Base-by-base conservation (phyloP, 2,329 filamentous ascomycete genomes). In the Aspergillus versicolor region DNA sequence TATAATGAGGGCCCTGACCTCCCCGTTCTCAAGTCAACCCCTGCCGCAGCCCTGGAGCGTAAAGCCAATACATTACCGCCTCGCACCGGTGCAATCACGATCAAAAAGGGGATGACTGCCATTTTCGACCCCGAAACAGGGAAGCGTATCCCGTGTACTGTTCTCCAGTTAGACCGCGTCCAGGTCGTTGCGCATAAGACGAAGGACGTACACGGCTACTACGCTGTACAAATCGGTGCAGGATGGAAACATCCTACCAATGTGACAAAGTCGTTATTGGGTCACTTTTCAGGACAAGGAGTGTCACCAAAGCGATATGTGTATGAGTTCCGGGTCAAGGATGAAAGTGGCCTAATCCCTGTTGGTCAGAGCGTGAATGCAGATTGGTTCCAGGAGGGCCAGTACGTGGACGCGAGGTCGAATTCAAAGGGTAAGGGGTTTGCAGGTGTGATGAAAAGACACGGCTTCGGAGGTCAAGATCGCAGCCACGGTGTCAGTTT, bases 71-170 rank as follows among this genome's bases (percentile, higher is more conserved):
- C 80, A 0, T 79, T 86, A 11, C 85, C 86, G 6, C 77, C 84
- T 42, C 89, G 94, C 27, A 88, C 92, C 2, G 94, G 94, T 30
- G 87, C 91, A 8, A 82, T 99, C 46, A 92, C 89, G 12, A 83
- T 88, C 72, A 99, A 99, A 79, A 93, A 92, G 79, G 94, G 94
- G 75, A 97, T 99, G 90, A 96, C 92, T 43, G 92, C 89, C 59
- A 78, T 97, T 63, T 97, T 89, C 82, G 88, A 92, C 70, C 77
- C 83, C 0, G 84, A 87, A 66, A 89, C 90, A 24, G 89, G 90
- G 65, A 84, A 83, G 62, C 87, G 93, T 63, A 89, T 88, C 57
- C 83, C 92, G 19, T 96, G 92, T 80, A 99, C 94, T 13, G 89
- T 99, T 52, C 83, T 99, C 56, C 92, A 97, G 79, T 82, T 99